phyloP scores from a whole-genome alignment of 1,284 basidiomycete species.

The Ustilago tritici region DNA sequence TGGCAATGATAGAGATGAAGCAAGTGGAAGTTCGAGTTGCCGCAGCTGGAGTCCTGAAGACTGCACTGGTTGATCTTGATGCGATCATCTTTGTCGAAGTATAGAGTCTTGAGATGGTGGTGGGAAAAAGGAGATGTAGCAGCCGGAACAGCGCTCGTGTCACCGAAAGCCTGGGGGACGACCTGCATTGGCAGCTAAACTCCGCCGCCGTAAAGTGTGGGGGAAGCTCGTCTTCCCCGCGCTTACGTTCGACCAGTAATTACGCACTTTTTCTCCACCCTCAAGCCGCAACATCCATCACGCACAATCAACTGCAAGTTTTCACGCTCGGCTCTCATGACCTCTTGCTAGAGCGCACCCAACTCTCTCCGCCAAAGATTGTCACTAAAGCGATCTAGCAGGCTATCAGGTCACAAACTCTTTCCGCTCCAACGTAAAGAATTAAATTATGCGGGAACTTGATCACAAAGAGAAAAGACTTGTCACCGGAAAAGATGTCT shows the following conservation, averaged over 20 bases:
- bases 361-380: background rate
- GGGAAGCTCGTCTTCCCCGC: slow-evolving; percentile 1
- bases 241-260: slow-evolving; percentile 14
- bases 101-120: background rate
- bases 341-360: background rate
- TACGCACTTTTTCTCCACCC: slow-evolving; percentile 14
- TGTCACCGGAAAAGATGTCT: too few species aligned
- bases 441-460: too few species aligned
- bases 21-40: background rate
- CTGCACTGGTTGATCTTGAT: slow-evolving; percentile 1
- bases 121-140: background rate
- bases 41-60: background rate
- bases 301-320: background rate
- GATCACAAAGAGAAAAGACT: too few species aligned
- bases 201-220: background rate
- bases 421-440: too few species aligned
- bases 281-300: background rate
- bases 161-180: background rate
- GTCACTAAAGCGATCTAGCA: too few species aligned
- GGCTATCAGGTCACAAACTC: too few species aligned
- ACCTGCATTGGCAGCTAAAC: background rate
- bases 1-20: background rate
- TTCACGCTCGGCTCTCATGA: background rate
- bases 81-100: background rate
- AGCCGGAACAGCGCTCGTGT: background rate